Evolutionary conservation across 2,329 filamentous ascomycete species (phyloP).

Genomic region (Cordyceps cateniannulata): DNA sequence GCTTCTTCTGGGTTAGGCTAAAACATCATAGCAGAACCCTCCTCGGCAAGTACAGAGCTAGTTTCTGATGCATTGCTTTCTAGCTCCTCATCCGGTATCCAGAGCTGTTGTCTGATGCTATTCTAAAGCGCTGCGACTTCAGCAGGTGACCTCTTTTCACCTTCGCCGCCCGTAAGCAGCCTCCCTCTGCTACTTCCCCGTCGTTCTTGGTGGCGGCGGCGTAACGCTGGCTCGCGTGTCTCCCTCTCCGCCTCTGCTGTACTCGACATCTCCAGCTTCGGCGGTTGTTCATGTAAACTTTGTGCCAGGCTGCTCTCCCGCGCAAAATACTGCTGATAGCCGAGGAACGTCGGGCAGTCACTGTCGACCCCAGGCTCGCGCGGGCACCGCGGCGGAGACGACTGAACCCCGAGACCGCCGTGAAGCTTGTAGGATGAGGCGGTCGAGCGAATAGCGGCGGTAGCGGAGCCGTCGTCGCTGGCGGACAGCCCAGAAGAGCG

Average conservation of each 20-base stretch:
- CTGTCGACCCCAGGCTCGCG: constrained; percentile 20
- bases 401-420: background rate
- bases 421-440: background rate
- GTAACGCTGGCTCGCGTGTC: no score
- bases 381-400: background rate
- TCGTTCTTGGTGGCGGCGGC: background rate
- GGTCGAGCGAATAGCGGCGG: no score
- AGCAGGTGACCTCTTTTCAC: constrained; percentile 13
- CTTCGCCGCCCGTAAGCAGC: background rate
- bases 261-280: no score
- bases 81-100: constrained; percentile 26
- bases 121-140: constrained; percentile 28
- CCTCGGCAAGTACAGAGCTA: background rate
- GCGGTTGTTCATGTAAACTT: constrained; percentile 22
- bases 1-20: background rate
- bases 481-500: background rate
- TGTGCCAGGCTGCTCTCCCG: constrained; percentile 22
- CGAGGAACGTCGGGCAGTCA: constrained; percentile 26
- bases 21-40: background rate
- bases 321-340: constrained; percentile 27
- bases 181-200: background rate
- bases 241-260: no score
- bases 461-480: background rate
- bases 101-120: constrained; percentile 23
- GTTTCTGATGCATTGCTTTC: constrained; percentile 11